These are phyloP conservation scores for Ophiocordyceps camponoti-floridani DNA, from an alignment of 2,329 filamentous ascomycete species.

Conservation along the genomic window DNA sequence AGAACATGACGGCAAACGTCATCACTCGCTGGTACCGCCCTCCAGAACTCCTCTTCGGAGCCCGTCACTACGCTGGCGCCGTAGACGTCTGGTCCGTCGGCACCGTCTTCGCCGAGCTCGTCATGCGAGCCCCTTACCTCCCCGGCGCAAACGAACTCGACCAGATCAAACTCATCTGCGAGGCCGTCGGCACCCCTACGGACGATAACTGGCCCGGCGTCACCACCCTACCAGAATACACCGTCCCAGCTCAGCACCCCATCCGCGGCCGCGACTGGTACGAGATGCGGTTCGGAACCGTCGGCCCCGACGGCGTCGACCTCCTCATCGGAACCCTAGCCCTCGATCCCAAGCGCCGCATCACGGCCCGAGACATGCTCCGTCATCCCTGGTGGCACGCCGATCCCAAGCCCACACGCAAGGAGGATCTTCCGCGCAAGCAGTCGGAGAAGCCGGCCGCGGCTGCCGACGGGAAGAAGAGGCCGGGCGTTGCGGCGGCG, in stretches of 20 bases:
- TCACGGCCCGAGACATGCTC: conserved; percentile 60
- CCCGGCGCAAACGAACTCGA: conserved; percentile 72
- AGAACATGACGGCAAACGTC: conserved; percentile 80
- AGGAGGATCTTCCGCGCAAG: conserved; percentile 67
- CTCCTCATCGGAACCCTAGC: conserved; percentile 70
- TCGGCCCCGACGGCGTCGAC: conserved; percentile 71
- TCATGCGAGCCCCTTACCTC: conserved; percentile 68
- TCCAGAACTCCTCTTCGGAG: conserved; percentile 83
- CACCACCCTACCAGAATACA: conserved; percentile 59
- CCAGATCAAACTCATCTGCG: conserved; percentile 69
- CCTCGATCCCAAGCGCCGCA: conserved; percentile 72
- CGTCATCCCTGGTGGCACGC: conserved; percentile 73
- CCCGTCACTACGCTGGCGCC: conserved; percentile 71
- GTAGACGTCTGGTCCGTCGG: conserved; percentile 93
- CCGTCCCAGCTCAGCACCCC: conserved; percentile 46
- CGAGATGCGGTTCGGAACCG: conserved; percentile 57
- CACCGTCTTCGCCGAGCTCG: conserved; percentile 80
- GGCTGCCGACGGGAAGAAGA: conserved; percentile 65
- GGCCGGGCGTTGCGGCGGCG: conserved; percentile 36
- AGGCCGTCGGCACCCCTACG: conserved; percentile 73
- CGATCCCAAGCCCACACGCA: conserved; percentile 67
- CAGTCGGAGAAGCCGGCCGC: conserved; percentile 48
- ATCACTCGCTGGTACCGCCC: conserved; percentile 96
- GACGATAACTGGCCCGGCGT: conserved; percentile 96
- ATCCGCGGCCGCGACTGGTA: conserved; percentile 55